Base-by-base conservation (phyloP, 345 rosid species). In the Cardamine chenopodiifolia region DNA sequence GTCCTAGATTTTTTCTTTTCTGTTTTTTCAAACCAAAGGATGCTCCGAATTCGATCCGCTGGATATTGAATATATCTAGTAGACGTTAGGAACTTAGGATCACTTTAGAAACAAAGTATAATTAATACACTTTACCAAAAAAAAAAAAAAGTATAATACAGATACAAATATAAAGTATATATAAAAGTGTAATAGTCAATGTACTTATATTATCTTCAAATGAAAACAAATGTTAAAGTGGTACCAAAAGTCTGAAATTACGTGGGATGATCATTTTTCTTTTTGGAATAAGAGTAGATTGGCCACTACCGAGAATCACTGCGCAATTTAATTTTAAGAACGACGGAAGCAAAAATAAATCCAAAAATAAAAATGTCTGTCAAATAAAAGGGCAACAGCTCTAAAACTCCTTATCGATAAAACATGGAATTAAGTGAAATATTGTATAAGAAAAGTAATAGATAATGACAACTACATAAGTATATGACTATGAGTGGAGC, bases 401-500 rank as follows among this genome's bases (percentile, higher is more conserved):
- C 5, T 19, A 26, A 29, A 22, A 39, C 29, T 49, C 20, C 4
- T 26, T 29, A 31, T 50, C 17, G 22, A 1, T 14, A 14, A 42
- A 19, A 29, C 19, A 63, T 53, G 63, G 12, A 29, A 29, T 63
- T 54, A 19, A 23, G 75, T 32, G 49, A 31, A 10, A 19, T 65
- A 32, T 23, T 47, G 31, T 31, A 53, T 37, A 18, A 22, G 45
- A 67, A 59, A 37, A 59, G 1, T 28, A 28, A 17, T 22, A 39
- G 45, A 68, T 8, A 19, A 69, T 62, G 59, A 61, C 59, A 69
- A 62, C 8, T 5, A 70, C 69, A 61, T 62, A 42, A 29, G 32
- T 15, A 42, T 15, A 53, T 53, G 70, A 54, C 54, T 32, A 69
- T 69, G 52, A 54, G 75, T 62, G 48, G 52, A 70, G 80, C 70